Conservation (phyloP, 2,329 filamentous ascomycete genomes). For the Diaporthe amygdali region DNA sequence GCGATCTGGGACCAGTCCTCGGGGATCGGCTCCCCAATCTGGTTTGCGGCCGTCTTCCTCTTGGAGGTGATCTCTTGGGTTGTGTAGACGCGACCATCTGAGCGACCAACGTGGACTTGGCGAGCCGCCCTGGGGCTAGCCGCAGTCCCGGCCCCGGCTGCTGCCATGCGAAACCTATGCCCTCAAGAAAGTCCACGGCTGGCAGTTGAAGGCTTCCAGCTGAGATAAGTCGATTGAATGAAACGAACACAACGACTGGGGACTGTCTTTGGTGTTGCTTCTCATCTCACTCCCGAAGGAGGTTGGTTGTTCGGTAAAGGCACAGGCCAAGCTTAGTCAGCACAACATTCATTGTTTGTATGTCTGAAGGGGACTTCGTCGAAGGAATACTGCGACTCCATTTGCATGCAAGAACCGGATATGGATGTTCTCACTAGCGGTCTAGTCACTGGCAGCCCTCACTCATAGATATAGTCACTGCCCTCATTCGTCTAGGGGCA, state of each 20-base stretch:
- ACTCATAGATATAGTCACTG: not conserved
- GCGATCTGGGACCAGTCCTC: conserved; percentile 9
- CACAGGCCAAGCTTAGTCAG: conserved; percentile 16
- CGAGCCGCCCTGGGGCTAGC: conserved; percentile 6
- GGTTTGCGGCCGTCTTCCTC: not conserved
- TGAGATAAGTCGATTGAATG: not conserved
- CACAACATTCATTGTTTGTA: not conserved
- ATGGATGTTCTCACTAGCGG: not conserved
- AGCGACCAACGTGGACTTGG: conserved; percentile 20
- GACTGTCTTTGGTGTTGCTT: not conserved
- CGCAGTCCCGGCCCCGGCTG: not conserved
- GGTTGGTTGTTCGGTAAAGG: not conserved
- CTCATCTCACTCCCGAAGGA: not conserved
- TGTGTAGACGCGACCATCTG: conserved; percentile 19
- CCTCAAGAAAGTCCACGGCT: not conserved
- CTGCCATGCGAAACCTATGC: conserved; percentile 2
- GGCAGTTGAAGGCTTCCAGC: not conserved
- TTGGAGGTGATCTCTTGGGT: conserved; percentile 18
- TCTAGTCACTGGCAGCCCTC: not conserved
- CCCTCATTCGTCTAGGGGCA: not conserved
- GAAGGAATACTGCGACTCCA: not conserved
- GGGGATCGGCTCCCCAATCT: conserved; percentile 19
- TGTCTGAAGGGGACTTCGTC: no score
- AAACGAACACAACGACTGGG: not conserved
- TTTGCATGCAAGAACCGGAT: not conserved